phyloP scores from a whole-genome alignment of 1,284 basidiomycete genomes.

The Ustilago curta region DNA sequence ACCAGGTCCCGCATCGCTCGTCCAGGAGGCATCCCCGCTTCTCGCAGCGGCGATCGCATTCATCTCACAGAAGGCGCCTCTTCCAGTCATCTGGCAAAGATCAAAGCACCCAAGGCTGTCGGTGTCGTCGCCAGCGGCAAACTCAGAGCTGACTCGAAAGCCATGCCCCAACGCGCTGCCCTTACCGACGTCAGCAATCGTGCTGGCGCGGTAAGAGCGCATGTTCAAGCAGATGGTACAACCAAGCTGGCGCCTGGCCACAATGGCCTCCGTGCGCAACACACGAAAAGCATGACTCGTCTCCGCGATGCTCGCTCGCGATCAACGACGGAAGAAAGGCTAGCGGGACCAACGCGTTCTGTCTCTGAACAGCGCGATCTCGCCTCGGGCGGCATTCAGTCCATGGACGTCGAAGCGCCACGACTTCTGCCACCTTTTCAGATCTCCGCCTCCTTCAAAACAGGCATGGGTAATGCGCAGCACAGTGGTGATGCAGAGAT shows the following conservation, averaged over 20 bases:
- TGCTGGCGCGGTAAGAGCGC: slow-evolving; percentile 12
- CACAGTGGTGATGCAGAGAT: slow-evolving; percentile 33
- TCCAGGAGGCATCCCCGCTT: slow-evolving; percentile 46
- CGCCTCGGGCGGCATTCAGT: slow-evolving; percentile 27
- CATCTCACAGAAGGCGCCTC: slow-evolving; percentile 44
- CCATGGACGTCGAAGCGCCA: slow-evolving; percentile 48
- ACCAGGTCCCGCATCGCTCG: slow-evolving; percentile 40
- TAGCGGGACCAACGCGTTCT: slow-evolving; percentile 24
- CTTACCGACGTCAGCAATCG: slow-evolving; percentile 53
- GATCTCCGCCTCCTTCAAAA: slow-evolving; percentile 20
- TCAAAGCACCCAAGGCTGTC: slow-evolving; percentile 25
- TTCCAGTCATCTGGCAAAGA: slow-evolving; percentile 29
- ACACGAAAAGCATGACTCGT: slow-evolving; percentile 48
- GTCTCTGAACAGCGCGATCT: slow-evolving; percentile 35
- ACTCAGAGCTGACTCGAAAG: slow-evolving; percentile 23
- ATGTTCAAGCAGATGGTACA: slow-evolving; percentile 20
- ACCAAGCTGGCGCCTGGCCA: slow-evolving; percentile 34
- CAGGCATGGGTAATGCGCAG: slow-evolving; percentile 6
- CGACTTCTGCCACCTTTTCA: slow-evolving; percentile 39
- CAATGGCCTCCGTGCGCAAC: slow-evolving; percentile 32
- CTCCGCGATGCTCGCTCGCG: slow-evolving; percentile 39
- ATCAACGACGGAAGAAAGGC: slow-evolving; percentile 28
- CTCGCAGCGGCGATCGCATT: slow-evolving; percentile 49
- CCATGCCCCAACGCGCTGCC: slow-evolving; percentile 39
- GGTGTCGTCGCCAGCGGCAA: slow-evolving; percentile 24